Conservation (phyloP, 2,329 filamentous ascomycete genomes). For the Xylariaceae sp. region DNA sequence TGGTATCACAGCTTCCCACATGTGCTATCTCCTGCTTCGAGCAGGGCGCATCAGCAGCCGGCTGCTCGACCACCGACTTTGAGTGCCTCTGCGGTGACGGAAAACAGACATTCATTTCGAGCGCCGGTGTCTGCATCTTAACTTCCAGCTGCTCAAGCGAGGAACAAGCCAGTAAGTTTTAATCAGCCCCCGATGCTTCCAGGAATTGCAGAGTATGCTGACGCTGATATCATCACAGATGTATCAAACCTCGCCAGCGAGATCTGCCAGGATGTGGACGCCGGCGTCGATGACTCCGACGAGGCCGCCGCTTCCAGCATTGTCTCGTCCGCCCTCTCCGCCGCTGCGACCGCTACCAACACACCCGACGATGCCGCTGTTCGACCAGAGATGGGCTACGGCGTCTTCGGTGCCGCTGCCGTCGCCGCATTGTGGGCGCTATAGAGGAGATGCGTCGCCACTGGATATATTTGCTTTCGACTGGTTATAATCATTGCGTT, state of each 20-base stretch:
- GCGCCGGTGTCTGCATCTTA: constrained; percentile 23
- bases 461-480: too few relatives aligned
- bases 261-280: constrained; percentile 26
- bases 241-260: constrained; percentile 21
- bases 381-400: constrained; percentile 27
- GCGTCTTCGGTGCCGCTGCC: constrained; percentile 27
- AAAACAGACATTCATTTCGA: constrained; percentile 23
- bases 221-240: constrained; percentile 13
- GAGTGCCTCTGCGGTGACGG: constrained; percentile 28
- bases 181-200: not conserved
- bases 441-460: constrained; percentile 9
- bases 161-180: constrained; percentile 26
- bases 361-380: constrained; percentile 23
- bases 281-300: constrained; percentile 22
- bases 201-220: not conserved
- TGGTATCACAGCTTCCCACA: constrained; percentile 28
- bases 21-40: constrained; percentile 29
- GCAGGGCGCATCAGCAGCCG: constrained; percentile 20
- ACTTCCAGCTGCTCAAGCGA: constrained; percentile 22
- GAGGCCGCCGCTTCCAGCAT: constrained; percentile 31
- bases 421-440: constrained; percentile 27
- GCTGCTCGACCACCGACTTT: constrained; percentile 29
- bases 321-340: constrained; percentile 26
- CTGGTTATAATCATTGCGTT: too few relatives aligned
- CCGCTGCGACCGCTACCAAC: constrained; percentile 13